Base-by-base conservation (phyloP, 108 stramenopile species). In the Fragilaria radians region DNA sequence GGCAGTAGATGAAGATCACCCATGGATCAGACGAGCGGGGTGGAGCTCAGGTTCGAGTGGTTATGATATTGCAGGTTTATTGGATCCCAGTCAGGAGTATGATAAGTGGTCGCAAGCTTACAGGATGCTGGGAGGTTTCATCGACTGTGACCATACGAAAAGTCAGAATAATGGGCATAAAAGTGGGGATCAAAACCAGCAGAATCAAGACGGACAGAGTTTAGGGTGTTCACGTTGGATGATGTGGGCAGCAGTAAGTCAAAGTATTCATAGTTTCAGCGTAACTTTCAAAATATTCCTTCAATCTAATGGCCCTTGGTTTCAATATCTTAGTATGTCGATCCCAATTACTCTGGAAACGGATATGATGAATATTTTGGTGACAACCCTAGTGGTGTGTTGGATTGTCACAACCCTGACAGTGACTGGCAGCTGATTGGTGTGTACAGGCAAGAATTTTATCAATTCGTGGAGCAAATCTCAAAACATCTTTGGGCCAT, bases 401-500 rank as follows among this genome's bases (percentile, higher is more conserved):
- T 91, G 49, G 86, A 88, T 63, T 92, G 90, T 62, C 86, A 88
- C 68, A 72, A 68, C n/a, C 84, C 84, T 17, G 80, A 82, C 32
- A 32, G 33, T 36, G 62, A 78, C 24, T 91, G 90, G 90, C 33
- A 78, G 46, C 71, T 91, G 49, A 48, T 91, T 30, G 90, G 90
- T 14, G 83, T 88, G n/a, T 92, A 88, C 74, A 77, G 86, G 17
- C 86, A 92, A 63, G 90, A 92, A 56, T 84, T 86, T 49, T 92
- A 92, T 70, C 90, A 92, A 59, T 92, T 66, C 67, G 82, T 88
- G 65, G 90, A 92, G 68, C 90, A 92, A 68, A 88, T 92, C 59
- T 88, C 86, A 18, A 92, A 92, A 63, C 90, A 92, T 66, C 65
- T 92, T 59, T 92, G 90, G 89, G 85, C 85, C 42, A 79, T 88